Evolutionary conservation across 768 basidiomycete species (phyloP).

Genomic region (Leucocoprinus leucothites): DNA sequence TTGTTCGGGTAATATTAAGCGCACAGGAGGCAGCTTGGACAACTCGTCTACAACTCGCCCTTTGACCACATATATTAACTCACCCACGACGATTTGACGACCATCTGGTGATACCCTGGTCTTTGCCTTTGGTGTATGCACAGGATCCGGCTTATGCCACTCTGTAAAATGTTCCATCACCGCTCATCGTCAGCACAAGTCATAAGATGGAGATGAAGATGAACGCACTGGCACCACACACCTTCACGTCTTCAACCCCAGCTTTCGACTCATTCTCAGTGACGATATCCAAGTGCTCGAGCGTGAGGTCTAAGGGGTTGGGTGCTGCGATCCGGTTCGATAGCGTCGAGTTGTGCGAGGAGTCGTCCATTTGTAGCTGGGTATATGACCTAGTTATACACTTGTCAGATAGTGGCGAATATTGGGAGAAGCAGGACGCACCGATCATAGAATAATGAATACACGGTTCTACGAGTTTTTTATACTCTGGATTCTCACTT

Average conservation of each 20-base stretch:
- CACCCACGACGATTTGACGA: conserved; percentile 86
- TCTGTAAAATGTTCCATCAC: conserved; percentile 16
- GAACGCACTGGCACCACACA: conserved; percentile 74
- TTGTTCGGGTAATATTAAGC: conserved; percentile 58
- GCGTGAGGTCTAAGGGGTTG: conserved; percentile 83
- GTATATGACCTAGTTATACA: conserved; percentile 61
- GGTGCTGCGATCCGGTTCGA: conserved; percentile 88
- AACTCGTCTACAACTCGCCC: conserved; percentile 60
- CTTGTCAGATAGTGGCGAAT: neutral
- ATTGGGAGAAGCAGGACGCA: conserved; percentile 18
- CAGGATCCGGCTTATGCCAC: conserved; percentile 36
- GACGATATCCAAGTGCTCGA: conserved; percentile 89
- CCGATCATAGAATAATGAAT: conserved; percentile 83
- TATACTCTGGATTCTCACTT: conserved; percentile 50
- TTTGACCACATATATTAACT: conserved; percentile 18
- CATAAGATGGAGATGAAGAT: neutral
- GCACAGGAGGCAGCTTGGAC: conserved; percentile 67
- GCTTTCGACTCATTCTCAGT: conserved; percentile 47
- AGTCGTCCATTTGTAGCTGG: conserved; percentile 63
- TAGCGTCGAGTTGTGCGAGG: conserved; percentile 86
- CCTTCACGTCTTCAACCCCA: conserved; percentile 56
- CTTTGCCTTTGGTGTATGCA: conserved; percentile 70
- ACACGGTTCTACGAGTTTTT: conserved; percentile 75
- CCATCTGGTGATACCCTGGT: conserved; percentile 77
- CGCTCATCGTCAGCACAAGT: neutral